These are phyloP conservation scores for Starmerella floricola DNA, from an alignment of 805 yeast genomes.

Conservation along the genomic window DNA sequence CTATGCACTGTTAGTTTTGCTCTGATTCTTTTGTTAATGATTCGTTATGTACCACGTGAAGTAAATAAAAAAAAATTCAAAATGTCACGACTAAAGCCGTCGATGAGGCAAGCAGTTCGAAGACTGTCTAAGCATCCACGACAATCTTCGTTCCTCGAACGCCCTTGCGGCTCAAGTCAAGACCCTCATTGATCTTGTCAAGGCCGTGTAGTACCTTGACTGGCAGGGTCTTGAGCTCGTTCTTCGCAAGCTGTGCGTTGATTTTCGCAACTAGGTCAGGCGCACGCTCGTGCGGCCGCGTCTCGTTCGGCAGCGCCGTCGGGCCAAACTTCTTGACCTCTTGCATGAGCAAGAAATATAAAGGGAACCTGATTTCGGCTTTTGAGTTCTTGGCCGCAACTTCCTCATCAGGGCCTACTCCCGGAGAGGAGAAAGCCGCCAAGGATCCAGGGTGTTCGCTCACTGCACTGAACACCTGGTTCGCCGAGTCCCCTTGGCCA, in stretches of 20 bases:
- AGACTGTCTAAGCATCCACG: conserved; percentile 7
- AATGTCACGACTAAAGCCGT: no score
- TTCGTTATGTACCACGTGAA: no score
- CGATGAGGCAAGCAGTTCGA: no score
- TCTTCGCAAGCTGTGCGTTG: conserved; percentile 14
- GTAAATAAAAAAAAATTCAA: no score
- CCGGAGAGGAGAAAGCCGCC: conserved; percentile 4
- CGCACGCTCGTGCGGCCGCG: conserved; percentile 6
- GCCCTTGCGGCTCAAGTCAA: conserved; percentile 19
- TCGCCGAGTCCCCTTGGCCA: conserved; percentile 15
- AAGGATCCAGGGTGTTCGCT: not conserved
- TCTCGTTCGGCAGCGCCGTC: conserved; percentile 9
- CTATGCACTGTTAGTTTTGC: not conserved
- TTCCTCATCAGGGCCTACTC: conserved; percentile 1
- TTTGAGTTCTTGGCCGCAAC: not conserved
- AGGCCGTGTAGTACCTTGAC: conserved; percentile 22
- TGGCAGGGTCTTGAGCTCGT: conserved; percentile 15
- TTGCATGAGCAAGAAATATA: conserved; percentile 18
- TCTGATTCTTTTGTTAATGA: not conserved
- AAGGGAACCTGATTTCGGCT: conserved; percentile 8
- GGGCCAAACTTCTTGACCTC: conserved; percentile 20
- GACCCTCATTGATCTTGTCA: conserved; percentile 20
- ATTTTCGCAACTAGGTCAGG: conserved; percentile 8
- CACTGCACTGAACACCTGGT: conserved; percentile 10
- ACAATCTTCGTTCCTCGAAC: conserved; percentile 24